Base-by-base conservation (phyloP, 129 eudicot species). In the Pseudognaphalium luteoalbum region DNA sequence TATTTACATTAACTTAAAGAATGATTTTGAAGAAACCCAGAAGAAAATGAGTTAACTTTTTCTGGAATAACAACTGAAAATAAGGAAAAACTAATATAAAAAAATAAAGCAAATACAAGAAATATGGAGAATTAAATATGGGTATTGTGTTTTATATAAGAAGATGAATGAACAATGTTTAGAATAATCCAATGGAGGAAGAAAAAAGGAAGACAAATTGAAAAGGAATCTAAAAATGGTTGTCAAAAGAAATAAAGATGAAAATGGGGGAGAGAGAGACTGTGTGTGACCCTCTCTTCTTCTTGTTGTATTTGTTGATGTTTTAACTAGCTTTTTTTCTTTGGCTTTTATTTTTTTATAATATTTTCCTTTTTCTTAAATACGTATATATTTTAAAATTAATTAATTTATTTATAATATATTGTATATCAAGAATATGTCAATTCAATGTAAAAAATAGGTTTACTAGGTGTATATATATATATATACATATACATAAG, bases 271-370 rank as follows among this genome's bases (percentile, higher is more conserved):
- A 34, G 70, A 66, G 71, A 66, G 71, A 66, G 29, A 34, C 51
- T 66, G n/a, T 66, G 54, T 66, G 71, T 66, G 71, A 66, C 71
- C 71, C 71, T 66, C 54, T 66, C 71, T 66, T 15, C 71, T 66
- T 66, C 30, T 66, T 66, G 17, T 34, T 66, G 51, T 66, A 66
- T 64, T 66, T n/a, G 51, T 66, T n/a, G 51, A 66, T 66, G 71
- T 66, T 66, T 66, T 66, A 34, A 17, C 66, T 25, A 4, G 66
- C 66, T 61, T 61, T 61, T 28, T 61, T 21, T 22, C 14, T 11
- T 61, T 61, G n/a, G 54, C 54, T 47, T 44, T 47, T 9, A 42
- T 22, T 21, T 19, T 59, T 59, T 19, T 16, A 58, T 59, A 21
- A 7, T 20, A 19, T 59, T 22, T 59, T 21, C 16, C 4, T 59